Conservation (phyloP, 352 stramenopile genomes). For the Aphanomyces astaci region DNA sequence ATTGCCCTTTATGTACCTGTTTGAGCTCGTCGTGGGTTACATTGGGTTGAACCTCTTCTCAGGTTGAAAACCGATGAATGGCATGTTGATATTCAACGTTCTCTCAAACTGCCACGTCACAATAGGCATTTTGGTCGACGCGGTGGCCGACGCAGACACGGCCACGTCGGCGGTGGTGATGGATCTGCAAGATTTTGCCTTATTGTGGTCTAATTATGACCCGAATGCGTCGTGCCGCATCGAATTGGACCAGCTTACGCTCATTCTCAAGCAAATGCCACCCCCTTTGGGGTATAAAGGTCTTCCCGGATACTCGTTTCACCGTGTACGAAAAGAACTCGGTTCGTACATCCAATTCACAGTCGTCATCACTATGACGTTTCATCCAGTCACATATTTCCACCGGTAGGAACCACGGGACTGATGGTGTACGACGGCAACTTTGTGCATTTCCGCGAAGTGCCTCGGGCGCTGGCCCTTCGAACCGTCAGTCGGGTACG, state of each 20-base stretch:
- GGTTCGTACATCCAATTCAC: too few species aligned
- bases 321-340: neutral
- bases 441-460: constrained; percentile 77
- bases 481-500: constrained; percentile 25
- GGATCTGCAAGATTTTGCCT: constrained; percentile 83
- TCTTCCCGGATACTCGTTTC: constrained; percentile 4
- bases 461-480: constrained; percentile 56
- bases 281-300: constrained; percentile 61
- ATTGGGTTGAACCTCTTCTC: constrained; percentile 87
- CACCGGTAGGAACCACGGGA: constrained; percentile 32
- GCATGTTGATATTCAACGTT: neutral
- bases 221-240: constrained; percentile 79
- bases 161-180: constrained; percentile 80
- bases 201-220: constrained; percentile 85
- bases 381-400: too few species aligned
- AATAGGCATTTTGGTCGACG: constrained; percentile 90
- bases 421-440: constrained; percentile 77
- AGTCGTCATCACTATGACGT: too few species aligned
- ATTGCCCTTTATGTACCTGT: constrained; percentile 64
- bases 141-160: constrained; percentile 76
- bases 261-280: constrained; percentile 67
- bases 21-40: constrained; percentile 90
- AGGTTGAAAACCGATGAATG: neutral
- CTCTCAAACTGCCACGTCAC: constrained; percentile 30
- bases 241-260: constrained; percentile 53